These are phyloP conservation scores for Penicillium manginii DNA, from an alignment of 495 filamentous ascomycete genomes.

Conservation along the genomic window DNA sequence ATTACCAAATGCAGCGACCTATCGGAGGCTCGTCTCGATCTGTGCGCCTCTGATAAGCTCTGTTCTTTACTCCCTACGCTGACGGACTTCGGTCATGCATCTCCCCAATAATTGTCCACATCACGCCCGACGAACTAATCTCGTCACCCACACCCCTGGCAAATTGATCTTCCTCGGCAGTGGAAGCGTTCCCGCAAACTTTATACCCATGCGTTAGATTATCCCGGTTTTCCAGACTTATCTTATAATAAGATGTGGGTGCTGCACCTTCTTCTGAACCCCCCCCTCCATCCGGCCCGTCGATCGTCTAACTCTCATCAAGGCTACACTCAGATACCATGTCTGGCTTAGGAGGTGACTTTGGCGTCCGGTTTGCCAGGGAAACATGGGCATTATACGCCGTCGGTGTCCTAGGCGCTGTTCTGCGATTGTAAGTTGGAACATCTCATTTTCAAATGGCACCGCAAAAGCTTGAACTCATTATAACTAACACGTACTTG, in stretches of 20 bases:
- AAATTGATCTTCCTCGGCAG: constrained; percentile 21
- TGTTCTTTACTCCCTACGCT: constrained; percentile 6
- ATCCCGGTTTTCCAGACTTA: not conserved
- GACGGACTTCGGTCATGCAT: constrained; percentile 10
- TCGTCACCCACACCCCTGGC: constrained; percentile 12
- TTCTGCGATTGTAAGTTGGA: constrained; percentile 48
- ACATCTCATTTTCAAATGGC: not conserved
- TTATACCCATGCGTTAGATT: constrained; percentile 15
- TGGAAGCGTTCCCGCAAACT: constrained; percentile 22
- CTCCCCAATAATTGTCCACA: constrained; percentile 14
- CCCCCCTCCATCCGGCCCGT: constrained; percentile 10
- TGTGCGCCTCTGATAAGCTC: constrained; percentile 19
- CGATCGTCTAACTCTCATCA: constrained; percentile 17
- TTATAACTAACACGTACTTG: constrained; percentile 1
- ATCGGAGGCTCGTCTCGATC: not conserved
- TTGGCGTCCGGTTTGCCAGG: constrained; percentile 36
- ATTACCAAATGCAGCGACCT: constrained; percentile 1
- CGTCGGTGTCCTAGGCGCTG: constrained; percentile 47
- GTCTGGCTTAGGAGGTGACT: constrained; percentile 40
- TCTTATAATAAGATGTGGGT: constrained; percentile 32
- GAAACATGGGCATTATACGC: constrained; percentile 55
- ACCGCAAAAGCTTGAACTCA: not conserved
- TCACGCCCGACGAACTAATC: constrained; percentile 21
- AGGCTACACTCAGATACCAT: constrained; percentile 34
- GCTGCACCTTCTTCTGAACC: constrained; percentile 7